Conservation (phyloP, 768 basidiomycete species). For the Clathrus columnatus region DNA sequence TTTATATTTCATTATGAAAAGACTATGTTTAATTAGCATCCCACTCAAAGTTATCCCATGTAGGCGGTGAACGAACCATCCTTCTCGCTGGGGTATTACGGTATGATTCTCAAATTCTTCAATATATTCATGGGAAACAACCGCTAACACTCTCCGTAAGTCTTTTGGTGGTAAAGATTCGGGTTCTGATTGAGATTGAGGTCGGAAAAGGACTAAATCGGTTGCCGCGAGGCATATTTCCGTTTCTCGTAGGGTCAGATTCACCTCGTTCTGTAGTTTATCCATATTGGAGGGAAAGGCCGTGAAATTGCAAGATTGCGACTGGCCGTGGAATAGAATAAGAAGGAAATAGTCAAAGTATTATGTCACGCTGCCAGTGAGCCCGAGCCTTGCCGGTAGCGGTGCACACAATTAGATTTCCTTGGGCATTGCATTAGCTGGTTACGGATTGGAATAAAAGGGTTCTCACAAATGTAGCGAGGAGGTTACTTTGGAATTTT, state of each 20-base stretch:
- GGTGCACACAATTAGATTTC: too few relatives aligned
- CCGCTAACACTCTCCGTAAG: slow-evolving; percentile 29
- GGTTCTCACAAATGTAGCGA: too few relatives aligned
- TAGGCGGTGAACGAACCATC: slow-evolving; percentile 16
- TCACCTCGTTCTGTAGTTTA: not conserved
- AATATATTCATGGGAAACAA: slow-evolving; percentile 39
- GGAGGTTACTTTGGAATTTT: too few relatives aligned
- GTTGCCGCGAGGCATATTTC: slow-evolving; percentile 4
- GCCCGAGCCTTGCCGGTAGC: too few relatives aligned
- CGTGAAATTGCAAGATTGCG: too few relatives aligned
- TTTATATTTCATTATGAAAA: slow-evolving; percentile 41
- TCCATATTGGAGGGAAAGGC: too few relatives aligned
- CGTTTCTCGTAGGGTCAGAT: not conserved
- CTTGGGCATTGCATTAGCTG: too few relatives aligned
- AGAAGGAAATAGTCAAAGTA: too few relatives aligned
- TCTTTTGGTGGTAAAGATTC: too few relatives aligned
- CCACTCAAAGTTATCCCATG: slow-evolving; percentile 1
- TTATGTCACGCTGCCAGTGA: too few relatives aligned
- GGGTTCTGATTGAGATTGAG: not conserved
- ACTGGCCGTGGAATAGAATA: too few relatives aligned
- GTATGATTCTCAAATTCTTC: not conserved
- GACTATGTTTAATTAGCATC: slow-evolving; percentile 22
- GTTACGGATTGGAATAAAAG: too few relatives aligned
- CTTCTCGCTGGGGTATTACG: slow-evolving; percentile 28
- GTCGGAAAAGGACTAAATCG: not conserved